A percentile compares a stretch with the other conserved stretches of the same genome.
phyloP scores from a whole-genome alignment of 2,329 filamentous ascomycete genomes.

The Botryosphaeria dothidea region DNA sequence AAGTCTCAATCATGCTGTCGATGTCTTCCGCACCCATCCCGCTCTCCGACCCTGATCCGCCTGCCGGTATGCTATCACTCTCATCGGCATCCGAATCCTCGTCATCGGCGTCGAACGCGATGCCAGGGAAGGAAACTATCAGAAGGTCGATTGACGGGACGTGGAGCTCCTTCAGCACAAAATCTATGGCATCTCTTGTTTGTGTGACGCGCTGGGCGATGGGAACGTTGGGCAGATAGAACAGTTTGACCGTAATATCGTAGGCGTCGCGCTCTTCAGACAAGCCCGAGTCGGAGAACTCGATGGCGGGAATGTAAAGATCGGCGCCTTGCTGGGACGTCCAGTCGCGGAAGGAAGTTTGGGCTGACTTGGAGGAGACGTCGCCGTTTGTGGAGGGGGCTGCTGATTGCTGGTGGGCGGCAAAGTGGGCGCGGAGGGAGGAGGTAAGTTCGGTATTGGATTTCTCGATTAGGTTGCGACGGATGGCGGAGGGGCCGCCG shows the following conservation, averaged over 20 bases:
- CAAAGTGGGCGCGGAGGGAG: slow-evolving; percentile 81
- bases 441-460: slow-evolving; percentile 93
- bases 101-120: slow-evolving; percentile 91
- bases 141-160: slow-evolving; percentile 79
- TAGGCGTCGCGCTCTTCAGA: slow-evolving; percentile 82
- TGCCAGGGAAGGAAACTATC: slow-evolving; percentile 88
- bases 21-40: slow-evolving; percentile 52
- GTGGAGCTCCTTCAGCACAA: slow-evolving; percentile 79
- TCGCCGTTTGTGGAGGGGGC: slow-evolving; percentile 24
- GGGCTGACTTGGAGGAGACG: slow-evolving; percentile 28
- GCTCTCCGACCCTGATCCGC: slow-evolving; percentile 26
- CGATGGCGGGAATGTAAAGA: slow-evolving; percentile 76
- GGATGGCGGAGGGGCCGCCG: slow-evolving; percentile 78
- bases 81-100: slow-evolving; percentile 67
- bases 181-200: slow-evolving; percentile 72
- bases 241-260: slow-evolving; percentile 93
- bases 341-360: slow-evolving; percentile 59
- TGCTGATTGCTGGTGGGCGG: slow-evolving; percentile 66
- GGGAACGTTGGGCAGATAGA: slow-evolving; percentile 77
- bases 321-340: slow-evolving; percentile 55
- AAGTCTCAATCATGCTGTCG: slow-evolving; percentile 67
- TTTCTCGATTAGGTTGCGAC: slow-evolving; percentile 73
- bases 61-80: slow-evolving; percentile 21
- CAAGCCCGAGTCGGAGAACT: slow-evolving; percentile 70
- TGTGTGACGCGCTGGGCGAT: slow-evolving; percentile 66